Conservation (phyloP, 2,329 filamentous ascomycete species). For the Talaromyces marneffei region DNA sequence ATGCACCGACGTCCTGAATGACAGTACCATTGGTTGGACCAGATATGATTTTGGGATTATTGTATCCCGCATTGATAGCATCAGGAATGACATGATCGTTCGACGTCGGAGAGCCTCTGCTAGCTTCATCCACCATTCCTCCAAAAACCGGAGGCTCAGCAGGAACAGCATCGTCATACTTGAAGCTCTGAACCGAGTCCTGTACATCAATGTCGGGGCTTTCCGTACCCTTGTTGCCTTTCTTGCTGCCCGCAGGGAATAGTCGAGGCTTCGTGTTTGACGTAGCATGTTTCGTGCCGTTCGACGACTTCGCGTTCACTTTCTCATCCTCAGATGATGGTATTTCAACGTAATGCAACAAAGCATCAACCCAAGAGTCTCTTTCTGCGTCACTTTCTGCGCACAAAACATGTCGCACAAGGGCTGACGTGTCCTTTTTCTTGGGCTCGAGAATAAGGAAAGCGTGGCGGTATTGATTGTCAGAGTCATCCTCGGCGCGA, state of each 20-base stretch:
- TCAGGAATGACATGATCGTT: conserved; percentile 24
- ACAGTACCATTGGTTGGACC: conserved; percentile 76
- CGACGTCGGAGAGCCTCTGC: conserved; percentile 30
- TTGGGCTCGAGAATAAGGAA: conserved; percentile 95
- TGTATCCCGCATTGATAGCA: conserved; percentile 23
- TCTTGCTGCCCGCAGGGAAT: conserved; percentile 24
- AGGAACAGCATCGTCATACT: conserved; percentile 53
- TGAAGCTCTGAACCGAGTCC: conserved; percentile 43
- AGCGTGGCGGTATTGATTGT: conserved; percentile 93
- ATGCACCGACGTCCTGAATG: conserved; percentile 75
- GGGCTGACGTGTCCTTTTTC: conserved; percentile 81
- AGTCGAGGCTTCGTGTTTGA: conserved; percentile 23
- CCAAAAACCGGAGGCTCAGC: conserved; percentile 53
- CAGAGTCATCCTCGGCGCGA: conserved; percentile 64
- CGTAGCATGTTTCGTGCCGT: conserved; percentile 18
- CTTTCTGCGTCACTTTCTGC: conserved; percentile 90
- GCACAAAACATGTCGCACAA: conserved; percentile 89
- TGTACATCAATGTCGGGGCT: conserved; percentile 33
- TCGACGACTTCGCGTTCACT: conserved; percentile 10
- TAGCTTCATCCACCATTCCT: conserved; percentile 29
- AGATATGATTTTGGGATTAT: conserved; percentile 60
- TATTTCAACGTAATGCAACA: conserved; percentile 78
- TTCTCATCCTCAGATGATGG: conserved; percentile 29
- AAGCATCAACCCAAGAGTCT: conserved; percentile 85
- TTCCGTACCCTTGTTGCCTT: conserved; percentile 30